phyloP scores from a whole-genome alignment of 2,329 filamentous ascomycete genomes.

The Apiospora malaysiana region DNA sequence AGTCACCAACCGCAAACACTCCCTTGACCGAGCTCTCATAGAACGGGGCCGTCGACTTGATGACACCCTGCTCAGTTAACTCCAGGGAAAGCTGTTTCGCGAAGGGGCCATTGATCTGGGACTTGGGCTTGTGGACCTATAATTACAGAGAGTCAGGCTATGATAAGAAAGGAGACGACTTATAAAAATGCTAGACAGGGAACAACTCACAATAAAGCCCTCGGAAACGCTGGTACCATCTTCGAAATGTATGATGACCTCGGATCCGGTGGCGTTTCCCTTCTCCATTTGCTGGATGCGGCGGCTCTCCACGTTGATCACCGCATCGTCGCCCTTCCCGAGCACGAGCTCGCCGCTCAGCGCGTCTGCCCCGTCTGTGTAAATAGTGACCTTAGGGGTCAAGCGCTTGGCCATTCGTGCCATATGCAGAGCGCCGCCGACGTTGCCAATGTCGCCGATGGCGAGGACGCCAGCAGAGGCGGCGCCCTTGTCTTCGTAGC shows the following conservation, averaged over 20 bases:
- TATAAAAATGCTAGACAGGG: too few relatives aligned
- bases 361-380: conserved; percentile 52
- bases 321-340: too few relatives aligned
- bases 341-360: conserved; percentile 31
- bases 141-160: too few relatives aligned
- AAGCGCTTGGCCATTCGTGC: conserved; percentile 51
- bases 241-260: too few relatives aligned
- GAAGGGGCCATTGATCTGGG: conserved; percentile 48
- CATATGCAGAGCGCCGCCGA: conserved; percentile 45
- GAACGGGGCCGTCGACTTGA: conserved; percentile 51
- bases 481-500: conserved; percentile 60
- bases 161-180: too few relatives aligned
- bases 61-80: conserved; percentile 41
- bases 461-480: conserved; percentile 54
- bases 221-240: too few relatives aligned
- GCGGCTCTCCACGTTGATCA: too few relatives aligned
- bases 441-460: conserved; percentile 40
- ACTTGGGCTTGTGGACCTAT: conserved; percentile 43
- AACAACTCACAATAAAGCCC: too few relatives aligned
- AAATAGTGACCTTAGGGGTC: conserved; percentile 52
- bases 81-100: conserved; percentile 51
- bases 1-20: conserved; percentile 61
- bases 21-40: conserved; percentile 55
- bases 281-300: too few relatives aligned
- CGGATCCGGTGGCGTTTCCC: too few relatives aligned